Base-by-base conservation (phyloP, 129 eudicot genomes). In the Arctium lappa region DNA sequence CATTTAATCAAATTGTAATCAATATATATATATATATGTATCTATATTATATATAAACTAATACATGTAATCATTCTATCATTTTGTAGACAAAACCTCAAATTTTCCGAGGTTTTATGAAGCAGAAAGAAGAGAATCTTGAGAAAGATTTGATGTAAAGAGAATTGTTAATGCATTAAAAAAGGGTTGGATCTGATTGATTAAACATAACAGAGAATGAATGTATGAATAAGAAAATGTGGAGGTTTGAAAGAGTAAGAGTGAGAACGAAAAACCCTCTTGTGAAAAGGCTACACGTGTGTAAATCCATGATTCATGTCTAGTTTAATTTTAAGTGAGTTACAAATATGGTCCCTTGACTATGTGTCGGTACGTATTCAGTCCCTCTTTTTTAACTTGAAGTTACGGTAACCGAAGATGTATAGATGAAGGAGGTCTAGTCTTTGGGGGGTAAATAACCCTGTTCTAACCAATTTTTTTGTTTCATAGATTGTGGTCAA, bases 171-270 rank as follows among this genome's bases (percentile, higher is more conserved):
- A 72, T 62, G 87, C 33, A 62, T 79, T 63, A 72, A 79, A 73
- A 73, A 73, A 66, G 79, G 80, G 39, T 76, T 76, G 56, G 81
- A 76, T 83, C 37, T 76, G 30, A 75, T 75, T 76, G 30, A 75
- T 75, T 75, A 82, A 82, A 33, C 69, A 77, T 22, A 53, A 18
- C 56, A 30, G 8, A 18, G 76, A 76, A 81, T 56, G 73, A 82
- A 76, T 44, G 80, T 62, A 62, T 62, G 63, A 32, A 34, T n/a
- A 12, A 40, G 31, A 76, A 75, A 83, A 83, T 83, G 79, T 79
- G 39, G 16, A 66, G 80, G 76, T 30, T 82, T 82, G 85, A 75
- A 82, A 18, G 80, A 83, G 86, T 42, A 69, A 72, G 81, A 77
- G 73, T 77, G 82, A 70, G 78, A 70, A 31, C 86, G 73, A 69